These are phyloP conservation scores for Fusarium sp. DNA, from an alignment of 2,329 filamentous ascomycete genomes.

Conservation along the genomic window DNA sequence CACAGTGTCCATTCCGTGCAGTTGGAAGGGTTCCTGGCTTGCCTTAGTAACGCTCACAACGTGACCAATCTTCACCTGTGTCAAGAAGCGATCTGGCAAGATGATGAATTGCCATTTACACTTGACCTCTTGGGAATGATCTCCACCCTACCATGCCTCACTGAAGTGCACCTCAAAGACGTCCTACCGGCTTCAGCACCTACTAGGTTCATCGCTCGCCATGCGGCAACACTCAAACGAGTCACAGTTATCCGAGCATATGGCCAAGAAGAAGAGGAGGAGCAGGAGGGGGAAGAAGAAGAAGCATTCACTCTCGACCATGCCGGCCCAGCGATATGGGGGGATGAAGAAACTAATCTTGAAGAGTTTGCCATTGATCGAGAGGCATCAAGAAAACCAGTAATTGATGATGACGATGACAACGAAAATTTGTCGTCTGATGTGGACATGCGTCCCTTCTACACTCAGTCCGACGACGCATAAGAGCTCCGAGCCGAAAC, in stretches of 20 bases:
- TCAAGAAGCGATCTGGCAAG: neutral
- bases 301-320: no score
- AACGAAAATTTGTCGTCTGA: neutral
- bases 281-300: no score
- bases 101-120: no score
- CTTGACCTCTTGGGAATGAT: neutral
- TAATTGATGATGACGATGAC: neutral
- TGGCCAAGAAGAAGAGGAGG: neutral
- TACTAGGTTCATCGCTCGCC: neutral
- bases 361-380: no score
- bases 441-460: constrained; percentile 4
- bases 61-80: constrained; percentile 13
- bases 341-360: no score
- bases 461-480: constrained; percentile 11
- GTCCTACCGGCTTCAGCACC: neutral
- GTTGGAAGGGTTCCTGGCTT: neutral
- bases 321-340: no score
- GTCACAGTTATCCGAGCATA: neutral
- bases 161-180: neutral
- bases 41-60: constrained; percentile 1
- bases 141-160: neutral
- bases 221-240: constrained; percentile 10
- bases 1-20: accelerated
- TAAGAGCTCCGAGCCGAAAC: neutral
- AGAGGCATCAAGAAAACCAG: no score